Base-by-base conservation (phyloP, 495 filamentous ascomycete genomes). In the Cercophora newfieldiana region DNA sequence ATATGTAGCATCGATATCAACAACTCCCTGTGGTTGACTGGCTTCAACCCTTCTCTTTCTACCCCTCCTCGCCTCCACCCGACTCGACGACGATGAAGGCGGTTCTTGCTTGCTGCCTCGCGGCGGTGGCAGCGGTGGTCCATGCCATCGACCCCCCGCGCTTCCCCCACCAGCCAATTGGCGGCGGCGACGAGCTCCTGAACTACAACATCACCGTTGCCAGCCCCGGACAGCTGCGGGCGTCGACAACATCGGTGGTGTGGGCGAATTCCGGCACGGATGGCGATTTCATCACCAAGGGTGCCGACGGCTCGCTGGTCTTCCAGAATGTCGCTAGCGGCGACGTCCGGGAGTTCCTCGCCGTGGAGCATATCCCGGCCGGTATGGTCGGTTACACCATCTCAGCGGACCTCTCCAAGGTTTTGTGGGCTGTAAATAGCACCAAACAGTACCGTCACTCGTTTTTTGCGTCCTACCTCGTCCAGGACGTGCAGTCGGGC, bases 401-500 rank as follows among this genome's bases (percentile, higher is more conserved):
- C 33, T 77, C 71, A 16, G 28, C 70, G 3, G 81, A 83, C 61
- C 69, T 74, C 2, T 75, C 76, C n/a, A 76, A 81, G 64, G 78
- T 88, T 2, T 71, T 88, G 16, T 85, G 83, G 71, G 71, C 82
- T 4, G 74, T 80, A n/a, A 84, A 87, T 66, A 79, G 82, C 64
- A 86, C 81, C 6, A 85, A 86, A 68, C 79, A 83, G 68, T 87
- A 88, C 65, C 80, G 86, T 5, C 72, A 87, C 72, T 85, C 84
- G 26, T 87, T 81, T 66, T 84, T 84, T 58, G 82, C 85, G n/a
- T 78, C 85, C 70, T 87, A 87, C 69, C 77, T 81, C 1, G 69
- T 88, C 7, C 79, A 81, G 26, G 82, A 86, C 59, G 75, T 83
- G 10, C 78, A 72, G 10, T 78, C 78, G 0, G 82, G 82, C 21